Conservation (phyloP, 768 basidiomycete species). For the Xerocomus potaroensis region DNA sequence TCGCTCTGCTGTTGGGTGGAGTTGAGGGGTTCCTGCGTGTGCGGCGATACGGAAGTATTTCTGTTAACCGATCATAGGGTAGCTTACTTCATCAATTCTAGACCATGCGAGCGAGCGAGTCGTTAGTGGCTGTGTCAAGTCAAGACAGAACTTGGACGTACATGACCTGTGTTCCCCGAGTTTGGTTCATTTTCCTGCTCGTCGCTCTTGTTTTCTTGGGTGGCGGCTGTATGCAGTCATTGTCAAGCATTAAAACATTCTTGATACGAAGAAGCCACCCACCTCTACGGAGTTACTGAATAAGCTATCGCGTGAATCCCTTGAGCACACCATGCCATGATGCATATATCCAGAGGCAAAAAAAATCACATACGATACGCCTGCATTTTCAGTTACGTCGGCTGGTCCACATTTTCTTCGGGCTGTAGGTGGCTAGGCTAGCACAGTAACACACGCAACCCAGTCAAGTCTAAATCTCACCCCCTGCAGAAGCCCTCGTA, state of each 20-base stretch:
- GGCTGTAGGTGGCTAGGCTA: conserved; percentile 13
- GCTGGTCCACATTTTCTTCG: conserved; percentile 10
- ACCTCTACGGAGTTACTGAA: conserved; percentile 23
- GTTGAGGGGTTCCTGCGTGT: conserved; percentile 24
- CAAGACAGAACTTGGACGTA: conserved; percentile 9
- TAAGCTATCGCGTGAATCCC: conserved; percentile 10
- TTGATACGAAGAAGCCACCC: conserved; percentile 14
- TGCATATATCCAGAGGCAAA: background rate
- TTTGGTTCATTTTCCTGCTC: conserved; percentile 12
- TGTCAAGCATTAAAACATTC: background rate
- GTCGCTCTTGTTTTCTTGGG: conserved; percentile 41
- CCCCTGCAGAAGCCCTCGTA: conserved; percentile 40
- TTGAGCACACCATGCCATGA: background rate
- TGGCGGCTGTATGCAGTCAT: conserved; percentile 23
- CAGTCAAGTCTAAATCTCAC: conserved; percentile 22
- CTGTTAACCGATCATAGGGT: conserved; percentile 12
- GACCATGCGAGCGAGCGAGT: background rate
- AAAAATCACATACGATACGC: conserved; percentile 24
- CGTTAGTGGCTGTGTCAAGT: background rate
- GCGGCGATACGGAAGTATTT: conserved; percentile 13
- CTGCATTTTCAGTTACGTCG: conserved; percentile 5
- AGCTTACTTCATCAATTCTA: conserved; percentile 34
- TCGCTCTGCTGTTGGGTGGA: conserved; percentile 23
- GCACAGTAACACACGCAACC: conserved; percentile 1
- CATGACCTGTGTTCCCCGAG: conserved; percentile 19